These are phyloP conservation scores for Schwanniomyces vanrijiae DNA, from an alignment of 805 yeast genomes.

Conservation along the genomic window DNA sequence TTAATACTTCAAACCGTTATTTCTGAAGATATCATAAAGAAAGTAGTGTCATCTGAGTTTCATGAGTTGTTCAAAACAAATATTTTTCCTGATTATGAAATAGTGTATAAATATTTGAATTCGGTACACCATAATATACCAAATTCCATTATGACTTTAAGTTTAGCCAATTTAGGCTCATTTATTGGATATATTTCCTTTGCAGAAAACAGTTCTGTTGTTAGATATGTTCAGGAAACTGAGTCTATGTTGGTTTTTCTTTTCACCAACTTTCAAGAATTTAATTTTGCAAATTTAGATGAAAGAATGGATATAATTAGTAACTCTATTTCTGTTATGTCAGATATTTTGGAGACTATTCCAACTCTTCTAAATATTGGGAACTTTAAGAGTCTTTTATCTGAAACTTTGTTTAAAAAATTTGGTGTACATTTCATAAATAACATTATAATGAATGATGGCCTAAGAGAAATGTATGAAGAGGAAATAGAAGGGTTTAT, in stretches of 20 bases:
- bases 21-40: constrained; percentile 51
- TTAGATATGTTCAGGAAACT: constrained; percentile 24
- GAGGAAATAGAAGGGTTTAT: constrained; percentile 44
- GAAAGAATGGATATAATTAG: constrained; percentile 15
- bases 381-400: constrained; percentile 26
- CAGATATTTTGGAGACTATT: constrained; percentile 48
- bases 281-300: constrained; percentile 1
- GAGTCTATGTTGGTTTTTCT: constrained; percentile 24
- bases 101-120: constrained; percentile 18
- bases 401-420: constrained; percentile 37
- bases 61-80: constrained; percentile 38
- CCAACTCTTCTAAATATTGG: constrained; percentile 35
- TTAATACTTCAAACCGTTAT: constrained; percentile 44
- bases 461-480: constrained; percentile 22
- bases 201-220: constrained; percentile 33
- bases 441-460: constrained; percentile 27
- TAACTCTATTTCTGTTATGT: constrained; percentile 32
- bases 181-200: constrained; percentile 39
- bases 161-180: constrained; percentile 28
- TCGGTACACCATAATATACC: constrained; percentile 5
- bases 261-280: constrained; percentile 13
- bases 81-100: constrained; percentile 26
- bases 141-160: constrained; percentile 8
- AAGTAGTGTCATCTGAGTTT: constrained; percentile 24
- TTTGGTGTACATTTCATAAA: constrained; percentile 47